Conservation (phyloP, 2,329 filamentous ascomycete genomes). For the Fusarium oxysporum region DNA sequence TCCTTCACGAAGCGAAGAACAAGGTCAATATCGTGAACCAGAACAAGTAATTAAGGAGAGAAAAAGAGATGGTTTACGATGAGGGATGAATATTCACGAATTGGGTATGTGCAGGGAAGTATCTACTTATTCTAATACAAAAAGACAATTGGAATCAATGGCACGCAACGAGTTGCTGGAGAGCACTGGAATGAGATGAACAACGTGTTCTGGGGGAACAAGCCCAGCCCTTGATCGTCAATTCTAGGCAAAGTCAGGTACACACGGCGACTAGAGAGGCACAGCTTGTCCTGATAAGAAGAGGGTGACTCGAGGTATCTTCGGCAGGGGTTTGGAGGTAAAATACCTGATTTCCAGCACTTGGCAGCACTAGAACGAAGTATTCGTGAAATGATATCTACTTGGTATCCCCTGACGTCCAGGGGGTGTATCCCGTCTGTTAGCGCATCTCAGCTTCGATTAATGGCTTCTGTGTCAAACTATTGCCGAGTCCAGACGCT, state of each 20-base stretch:
- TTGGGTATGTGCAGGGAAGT: background rate
- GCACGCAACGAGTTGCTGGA: conserved; percentile 10
- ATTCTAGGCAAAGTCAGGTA: conserved; percentile 30
- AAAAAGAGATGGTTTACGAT: background rate
- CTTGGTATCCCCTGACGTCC: conserved; percentile 6
- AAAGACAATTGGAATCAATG: conserved; percentile 2
- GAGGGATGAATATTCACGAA: background rate
- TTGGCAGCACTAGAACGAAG: background rate
- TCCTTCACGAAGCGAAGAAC: background rate
- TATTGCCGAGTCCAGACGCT: conserved; percentile 30
- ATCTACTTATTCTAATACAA: background rate
- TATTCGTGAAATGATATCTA: conserved; percentile 5
- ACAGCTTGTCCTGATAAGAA: background rate
- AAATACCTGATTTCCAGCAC: conserved; percentile 4
- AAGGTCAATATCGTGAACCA: background rate
- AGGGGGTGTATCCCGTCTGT: conserved; percentile 11
- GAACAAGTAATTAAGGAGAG: background rate
- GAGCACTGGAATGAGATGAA: conserved; percentile 35
- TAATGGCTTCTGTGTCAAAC: conserved; percentile 18
- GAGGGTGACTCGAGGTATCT: conserved; percentile 20
- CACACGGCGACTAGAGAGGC: conserved; percentile 1
- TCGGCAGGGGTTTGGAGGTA: background rate
- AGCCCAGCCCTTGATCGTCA: conserved; percentile 38
- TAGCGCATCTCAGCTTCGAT: conserved; percentile 21
- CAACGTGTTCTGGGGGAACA: conserved; percentile 34